Base-by-base conservation (phyloP, 768 basidiomycete genomes). In the Termitomyces sp. region DNA sequence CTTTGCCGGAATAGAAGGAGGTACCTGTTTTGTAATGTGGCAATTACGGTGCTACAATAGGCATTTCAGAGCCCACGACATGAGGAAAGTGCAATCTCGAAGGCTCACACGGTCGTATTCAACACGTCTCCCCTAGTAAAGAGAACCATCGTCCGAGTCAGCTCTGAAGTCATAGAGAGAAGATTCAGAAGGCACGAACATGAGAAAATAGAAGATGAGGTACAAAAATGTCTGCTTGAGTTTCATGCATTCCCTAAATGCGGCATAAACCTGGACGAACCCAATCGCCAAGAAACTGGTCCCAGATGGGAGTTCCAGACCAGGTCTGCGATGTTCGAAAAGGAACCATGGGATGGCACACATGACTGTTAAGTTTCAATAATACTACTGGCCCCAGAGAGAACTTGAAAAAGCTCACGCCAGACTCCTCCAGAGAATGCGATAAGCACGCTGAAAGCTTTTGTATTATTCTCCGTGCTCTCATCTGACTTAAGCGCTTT, bases 351-450 rank as follows among this genome's bases (percentile, higher is more conserved):
- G 88, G 4, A 88, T 63, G 5, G 87, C 85, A 63, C 85, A 88
- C 7, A 84, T 52, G 30, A 88, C 87, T 88, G 45, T 1, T n/a
- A 40, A 46, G 36, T 13, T 13, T 32, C 10, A 20, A 51, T 56
- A 9, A 52, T 48, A 30, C 52, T 40, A 36, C 22, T 34, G 18
- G 27, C n/a, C 7, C 30, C 43, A 57, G 24, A 30, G 22, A 50
- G 42, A 37, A n/a, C n/a, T n/a, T n/a, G n/a, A n/a, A 30, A 2
- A 22, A 9, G 74, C 84, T 52, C 68, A 86, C 87, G 60, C 89
- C 89, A 91, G 8, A 87, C 77, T n/a, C 81, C 88, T 1, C 89
- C 88, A 20, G 87, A 80, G 68, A 89, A 92, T 0, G 90, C 90
- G 60, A 89, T 88, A 20, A 91, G 73, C 13, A 84, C 81, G 64